Base-by-base conservation (phyloP, 257 asterid genomes). In the Misopates orontium region DNA sequence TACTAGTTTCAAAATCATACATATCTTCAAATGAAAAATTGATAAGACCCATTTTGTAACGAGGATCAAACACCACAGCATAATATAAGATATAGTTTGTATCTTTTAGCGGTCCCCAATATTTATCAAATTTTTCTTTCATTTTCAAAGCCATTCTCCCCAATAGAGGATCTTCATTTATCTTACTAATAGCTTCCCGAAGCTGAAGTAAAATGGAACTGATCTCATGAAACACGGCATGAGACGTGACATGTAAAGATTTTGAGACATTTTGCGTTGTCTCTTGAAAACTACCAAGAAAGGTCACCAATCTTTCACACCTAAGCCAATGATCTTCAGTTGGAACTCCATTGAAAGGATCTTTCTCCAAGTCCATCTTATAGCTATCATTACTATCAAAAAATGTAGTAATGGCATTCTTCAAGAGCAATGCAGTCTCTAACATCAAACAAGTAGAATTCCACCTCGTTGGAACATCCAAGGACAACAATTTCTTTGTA, bases 41-140 rank as follows among this genome's bases (percentile, higher is more conserved):
- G 0, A 47, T 47, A 3, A 7, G 3, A 47, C 14, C 41, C n/a
- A 55, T 16, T 49, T 70, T 61, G n/a, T 36, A 8, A 16, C 25
- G 12, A 0, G 19, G 56, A 51, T 70, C 69, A 56, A 71, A 56
- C 4, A 54, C 23, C 12, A 45, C 31, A 1, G 45, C 13, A 48
- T 56, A 24, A 49, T 10, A 59, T 12, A 51, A 39, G 12, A 69
- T 19, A 8, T 22, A 28, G 40, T 69, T 69, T 28, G 60, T 16
- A 4, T 60, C 50, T 5, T 59, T 22, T 12, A 39, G 21, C 14
- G 62, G n/a, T n/a, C n/a, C n/a, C n/a, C n/a, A n/a, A n/a, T n/a
- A n/a, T n/a, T n/a, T n/a, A n/a, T n/a, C n/a, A 62, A 22, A 18
- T 16, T 42, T 62, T 31, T 24, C 51, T 32, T 53, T 52, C 63